Evolutionary conservation across 2,329 filamentous ascomycete species (phyloP), one percentile per base, ranked within the genome.

Genomic region (Herpotrichia juniperi): DNA sequence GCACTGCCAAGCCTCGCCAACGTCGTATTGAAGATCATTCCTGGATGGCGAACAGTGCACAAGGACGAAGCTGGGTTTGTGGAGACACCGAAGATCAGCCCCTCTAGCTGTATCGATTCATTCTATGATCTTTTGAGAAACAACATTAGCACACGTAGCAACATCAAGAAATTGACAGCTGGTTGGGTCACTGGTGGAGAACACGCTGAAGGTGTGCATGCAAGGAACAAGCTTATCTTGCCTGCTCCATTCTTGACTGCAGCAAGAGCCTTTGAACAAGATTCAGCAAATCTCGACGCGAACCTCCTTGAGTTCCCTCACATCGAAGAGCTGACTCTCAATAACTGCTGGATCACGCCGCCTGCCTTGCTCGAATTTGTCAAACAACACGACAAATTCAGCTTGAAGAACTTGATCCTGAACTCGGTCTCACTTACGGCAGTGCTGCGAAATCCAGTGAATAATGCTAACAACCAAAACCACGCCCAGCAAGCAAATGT

Each of bases 181-280:
- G 87, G 89, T 52, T 91, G 86, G 82, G 75, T 82, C 5, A 83
- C 82, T 46, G 87, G 87, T 39, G 88, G 87, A 24, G 88, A 91
- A 71, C 81, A 87, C 57, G 85, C 84, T 2, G 74, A 81, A 16
- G 86, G 87, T 21, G 71, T 83, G 2, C 81, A 80, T 57, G 84
- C 85, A 28, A 81, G 87, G 22, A 88, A 88, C 61, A 78, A 79
- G 49, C 78, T 85, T 59, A 68, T 90, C 26, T 73, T 90, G 16
- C 85, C 87, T 0, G 85, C 84, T 8, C 87, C 86, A 1, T 71
- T 86, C 53, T 62, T 78, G 17, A 54, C 69, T 6, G 34, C 54
- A 14, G 46, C 57, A 14, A 50, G 52, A 34, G 45, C 57, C 5
- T 43, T 59, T 12, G 48, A 54, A 14, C 54, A 57, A 17, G 54